These are phyloP conservation scores for Cutaneotrichosporon cyanovorans DNA, from an alignment of 1,284 basidiomycete species.

Conservation along the genomic window DNA sequence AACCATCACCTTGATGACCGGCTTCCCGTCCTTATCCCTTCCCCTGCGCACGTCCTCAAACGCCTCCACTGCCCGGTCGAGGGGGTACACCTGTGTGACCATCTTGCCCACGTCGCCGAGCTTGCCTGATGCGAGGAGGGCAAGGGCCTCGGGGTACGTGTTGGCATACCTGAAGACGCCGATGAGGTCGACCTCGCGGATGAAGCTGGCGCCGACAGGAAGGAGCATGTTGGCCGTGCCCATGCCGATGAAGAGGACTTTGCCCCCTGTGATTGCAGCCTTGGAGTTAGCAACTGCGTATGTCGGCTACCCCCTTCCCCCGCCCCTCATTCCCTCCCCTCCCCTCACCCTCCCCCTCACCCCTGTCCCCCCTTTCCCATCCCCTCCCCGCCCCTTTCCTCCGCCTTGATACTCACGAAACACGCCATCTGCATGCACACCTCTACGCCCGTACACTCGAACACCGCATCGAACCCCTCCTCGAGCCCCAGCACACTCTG, in stretches of 20 bases:
- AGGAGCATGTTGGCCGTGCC: conserved; percentile 73
- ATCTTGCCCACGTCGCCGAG: conserved; percentile 62
- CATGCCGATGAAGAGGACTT: conserved; percentile 92
- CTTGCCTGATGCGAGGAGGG: conserved; percentile 60
- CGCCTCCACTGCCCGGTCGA: conserved; percentile 60
- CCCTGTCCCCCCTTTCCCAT: too few relatives aligned
- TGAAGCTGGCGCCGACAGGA: conserved; percentile 72
- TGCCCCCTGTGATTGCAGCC: conserved; percentile 57
- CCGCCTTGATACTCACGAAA: conserved; percentile 45
- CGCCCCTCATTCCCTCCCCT: too few relatives aligned
- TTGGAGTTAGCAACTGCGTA: too few relatives aligned
- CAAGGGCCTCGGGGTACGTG: conserved; percentile 76
- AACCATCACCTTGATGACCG: conserved; percentile 83
- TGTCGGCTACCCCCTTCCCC: too few relatives aligned
- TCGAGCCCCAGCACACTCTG: conserved; percentile 46
- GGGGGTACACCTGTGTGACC: conserved; percentile 68
- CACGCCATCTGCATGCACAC: conserved; percentile 79
- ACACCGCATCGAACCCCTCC: conserved; percentile 82
- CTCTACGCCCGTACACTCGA: conserved; percentile 88
- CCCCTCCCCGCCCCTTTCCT: too few relatives aligned
- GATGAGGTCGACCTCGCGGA: conserved; percentile 85
- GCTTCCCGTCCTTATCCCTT: conserved; percentile 63
- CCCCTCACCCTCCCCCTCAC: too few relatives aligned
- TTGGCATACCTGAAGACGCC: conserved; percentile 73
- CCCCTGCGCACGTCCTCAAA: conserved; percentile 73